Evolutionary conservation across 176 grass and related monocot species (phyloP).

Genomic region (Avena atlantica): DNA sequence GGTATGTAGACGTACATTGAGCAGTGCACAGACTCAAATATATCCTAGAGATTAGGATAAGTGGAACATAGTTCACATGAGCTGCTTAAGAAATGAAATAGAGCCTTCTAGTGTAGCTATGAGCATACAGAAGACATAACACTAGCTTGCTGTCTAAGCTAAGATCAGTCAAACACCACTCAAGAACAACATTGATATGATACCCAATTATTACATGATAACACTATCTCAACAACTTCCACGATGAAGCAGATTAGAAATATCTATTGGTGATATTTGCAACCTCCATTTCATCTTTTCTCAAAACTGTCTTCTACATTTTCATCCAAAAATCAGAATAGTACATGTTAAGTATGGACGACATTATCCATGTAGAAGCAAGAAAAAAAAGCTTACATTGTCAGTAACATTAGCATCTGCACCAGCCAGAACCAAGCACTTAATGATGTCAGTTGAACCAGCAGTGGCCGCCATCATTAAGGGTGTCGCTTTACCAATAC

Average conservation of each 20-base stretch:
- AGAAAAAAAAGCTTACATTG: slow-evolving; percentile 6
- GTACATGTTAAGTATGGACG: not conserved
- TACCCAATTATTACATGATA: not conserved
- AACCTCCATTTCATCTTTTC: not conserved
- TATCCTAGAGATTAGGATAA: not conserved
- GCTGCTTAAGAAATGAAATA: not conserved
- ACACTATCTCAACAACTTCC: not conserved
- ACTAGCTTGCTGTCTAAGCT: not conserved
- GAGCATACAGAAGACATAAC: not conserved
- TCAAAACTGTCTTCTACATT: not conserved
- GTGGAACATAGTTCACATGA: not conserved
- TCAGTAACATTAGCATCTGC: slow-evolving; percentile 42
- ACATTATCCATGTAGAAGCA: not conserved
- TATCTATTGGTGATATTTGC: not conserved
- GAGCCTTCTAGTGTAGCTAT: not conserved
- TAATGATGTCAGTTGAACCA: slow-evolving; percentile 40
- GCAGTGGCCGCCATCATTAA: slow-evolving; percentile 2
- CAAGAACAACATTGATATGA: not conserved
- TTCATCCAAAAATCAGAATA: too few species aligned
- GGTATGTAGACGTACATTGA: not conserved
- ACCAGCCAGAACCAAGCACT: slow-evolving; percentile 34
- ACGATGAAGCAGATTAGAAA: not conserved
- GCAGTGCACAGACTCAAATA: not conserved
- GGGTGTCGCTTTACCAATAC: slow-evolving; percentile 25
- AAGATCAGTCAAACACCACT: not conserved